Base-by-base conservation (phyloP, 495 filamentous ascomycete genomes). In the Daldinia bambusicola region DNA sequence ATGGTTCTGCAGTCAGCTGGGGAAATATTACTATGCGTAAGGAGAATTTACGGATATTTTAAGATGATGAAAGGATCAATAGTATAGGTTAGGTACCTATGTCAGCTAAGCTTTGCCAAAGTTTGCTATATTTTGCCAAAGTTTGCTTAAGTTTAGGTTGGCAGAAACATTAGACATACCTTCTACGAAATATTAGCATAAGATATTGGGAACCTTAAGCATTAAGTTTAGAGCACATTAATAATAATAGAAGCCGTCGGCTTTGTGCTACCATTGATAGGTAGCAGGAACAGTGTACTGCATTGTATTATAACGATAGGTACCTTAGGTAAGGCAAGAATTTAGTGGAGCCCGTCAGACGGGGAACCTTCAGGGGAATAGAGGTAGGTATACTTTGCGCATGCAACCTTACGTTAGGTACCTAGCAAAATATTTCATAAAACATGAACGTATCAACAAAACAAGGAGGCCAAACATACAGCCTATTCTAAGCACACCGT, bases 341-440 rank as follows among this genome's bases (percentile, higher is more conserved):
- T 48, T 48, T 22, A 22, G 43, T 48, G 43, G 43, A 48, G 43
- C 18, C 18, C 20, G 43, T 48, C 18, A 48, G 43, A 48, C 43
- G 2, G 43, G 14, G 10, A 22, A 26, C 26, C 43, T 10, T 48
- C 43, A 48, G 43, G 43, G 43, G 43, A 22, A 22, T 22, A 43
- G n/a, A n/a, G n/a, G n/a, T n/a, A n/a, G n/a, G n/a, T n/a, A n/a
- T 20, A 45, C 41, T 43, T 43, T 6, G 40, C 41, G 41, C 41
- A 8, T 43, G 41, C 20, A 20, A 18, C 41, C 1, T 40, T 12
- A 16, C n/a, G 37, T 40, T 1, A 16, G 16, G n/a, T 45, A 20
- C 16, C 41, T n/a, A n/a, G n/a, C n/a, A n/a, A 36, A 36, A 36
- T 36, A 10, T 16, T n/a, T 20, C 43, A 6, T 48, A 43, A 14